phyloP scores from a whole-genome alignment of 768 basidiomycete species.

The Panus rudis region DNA sequence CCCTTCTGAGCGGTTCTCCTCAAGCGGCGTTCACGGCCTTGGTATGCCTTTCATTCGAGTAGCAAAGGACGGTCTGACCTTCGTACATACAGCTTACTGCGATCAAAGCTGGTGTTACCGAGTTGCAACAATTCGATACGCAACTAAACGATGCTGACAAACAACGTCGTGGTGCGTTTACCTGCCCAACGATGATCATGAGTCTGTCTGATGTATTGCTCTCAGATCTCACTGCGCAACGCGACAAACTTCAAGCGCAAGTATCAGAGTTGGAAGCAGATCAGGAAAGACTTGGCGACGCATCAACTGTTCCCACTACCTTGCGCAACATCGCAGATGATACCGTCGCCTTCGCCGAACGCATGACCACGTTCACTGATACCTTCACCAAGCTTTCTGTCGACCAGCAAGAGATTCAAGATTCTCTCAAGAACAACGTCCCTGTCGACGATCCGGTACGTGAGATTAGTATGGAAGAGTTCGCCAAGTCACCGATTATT shows the following conservation, averaged over 20 bases:
- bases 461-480: background rate
- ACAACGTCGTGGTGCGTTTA: background rate
- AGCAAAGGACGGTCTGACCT: background rate
- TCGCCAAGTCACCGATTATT: background rate
- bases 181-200: background rate
- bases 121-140: background rate
- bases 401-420: background rate
- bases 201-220: background rate
- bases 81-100: background rate
- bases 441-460: background rate
- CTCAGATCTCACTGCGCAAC: background rate
- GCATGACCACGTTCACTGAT: background rate
- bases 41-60: background rate
- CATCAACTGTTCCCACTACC: background rate
- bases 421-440: background rate
- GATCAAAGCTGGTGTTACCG: background rate
- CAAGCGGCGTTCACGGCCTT: background rate
- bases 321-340: background rate
- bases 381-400: background rate
- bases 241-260: background rate
- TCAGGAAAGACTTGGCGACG: background rate
- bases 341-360: background rate
- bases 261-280: background rate
- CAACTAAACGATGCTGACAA: background rate
- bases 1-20: background rate